These are phyloP conservation scores for Camellia granthamiana DNA, from an alignment of 148 eudicot genomes.

Conservation along the genomic window DNA sequence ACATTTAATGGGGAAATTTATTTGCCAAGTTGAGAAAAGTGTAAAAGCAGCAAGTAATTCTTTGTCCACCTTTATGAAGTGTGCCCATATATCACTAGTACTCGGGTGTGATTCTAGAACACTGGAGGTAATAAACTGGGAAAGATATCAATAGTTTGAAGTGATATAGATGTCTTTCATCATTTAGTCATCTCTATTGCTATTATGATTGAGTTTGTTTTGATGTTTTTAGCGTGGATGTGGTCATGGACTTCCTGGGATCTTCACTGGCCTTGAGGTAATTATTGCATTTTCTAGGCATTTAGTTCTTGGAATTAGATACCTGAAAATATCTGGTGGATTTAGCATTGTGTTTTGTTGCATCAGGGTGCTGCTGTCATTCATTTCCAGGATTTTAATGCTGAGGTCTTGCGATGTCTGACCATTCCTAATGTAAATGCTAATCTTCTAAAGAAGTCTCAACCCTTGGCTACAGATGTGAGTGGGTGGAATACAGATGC, in stretches of 20 bases:
- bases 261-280: slow-evolving; percentile 81
- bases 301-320: slow-evolving; percentile 6
- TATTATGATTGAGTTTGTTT: slow-evolving; percentile 10
- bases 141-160: neutral
- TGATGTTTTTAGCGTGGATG: slow-evolving; percentile 75
- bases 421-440: slow-evolving; percentile 81
- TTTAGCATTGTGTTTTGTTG: slow-evolving; percentile 18
- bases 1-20: neutral
- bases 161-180: neutral
- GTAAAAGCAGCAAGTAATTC: neutral
- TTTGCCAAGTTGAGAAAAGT: neutral
- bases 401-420: slow-evolving; percentile 75
- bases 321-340: slow-evolving; percentile 8
- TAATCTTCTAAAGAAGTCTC: slow-evolving; percentile 38
- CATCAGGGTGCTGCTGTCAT: slow-evolving; percentile 67
- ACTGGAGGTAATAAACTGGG: neutral
- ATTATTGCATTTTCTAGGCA: neutral
- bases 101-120: neutral
- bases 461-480: slow-evolving; percentile 15
- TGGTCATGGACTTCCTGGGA: slow-evolving; percentile 98
- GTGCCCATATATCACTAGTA: neutral
- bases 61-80: neutral
- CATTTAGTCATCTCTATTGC: neutral
- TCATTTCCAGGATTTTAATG: slow-evolving; percentile 97
- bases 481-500: slow-evolving; percentile 17